These are phyloP conservation scores for Parachlorella kessleri DNA, from an alignment of 139 green algal genomes.

Conservation along the genomic window DNA sequence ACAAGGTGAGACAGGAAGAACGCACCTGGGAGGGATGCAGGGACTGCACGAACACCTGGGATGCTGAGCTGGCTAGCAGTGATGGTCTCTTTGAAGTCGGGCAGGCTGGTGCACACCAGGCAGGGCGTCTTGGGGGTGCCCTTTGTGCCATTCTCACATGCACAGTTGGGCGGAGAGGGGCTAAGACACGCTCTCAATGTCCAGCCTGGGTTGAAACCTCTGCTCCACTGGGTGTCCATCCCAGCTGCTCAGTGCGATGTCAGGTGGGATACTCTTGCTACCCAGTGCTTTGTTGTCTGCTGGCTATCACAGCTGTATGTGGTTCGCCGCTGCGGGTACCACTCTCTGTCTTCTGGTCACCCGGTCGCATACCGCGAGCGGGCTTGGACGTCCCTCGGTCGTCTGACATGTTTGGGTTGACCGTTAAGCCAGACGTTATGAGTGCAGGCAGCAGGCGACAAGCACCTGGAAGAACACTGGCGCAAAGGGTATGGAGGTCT, in stretches of 20 bases:
- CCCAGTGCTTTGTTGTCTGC: not conserved
- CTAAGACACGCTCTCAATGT: too few species aligned
- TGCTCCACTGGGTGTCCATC: too few species aligned
- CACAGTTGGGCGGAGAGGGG: not conserved
- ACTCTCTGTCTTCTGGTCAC: not conserved
- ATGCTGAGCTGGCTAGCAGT: not conserved
- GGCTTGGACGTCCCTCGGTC: not conserved
- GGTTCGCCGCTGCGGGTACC: not conserved
- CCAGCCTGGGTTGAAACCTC: too few species aligned
- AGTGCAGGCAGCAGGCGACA: too few species aligned
- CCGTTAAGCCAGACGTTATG: too few species aligned
- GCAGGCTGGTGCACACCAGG: not conserved
- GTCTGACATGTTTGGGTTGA: too few species aligned
- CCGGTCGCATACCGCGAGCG: not conserved
- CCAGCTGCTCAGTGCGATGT: too few species aligned
- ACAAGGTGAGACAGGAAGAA: not conserved
- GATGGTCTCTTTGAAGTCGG: not conserved
- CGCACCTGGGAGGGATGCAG: too few species aligned
- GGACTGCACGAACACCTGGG: not conserved
- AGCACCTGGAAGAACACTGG: constrained; percentile 2
- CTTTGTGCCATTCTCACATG: not conserved
- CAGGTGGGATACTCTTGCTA: not conserved
- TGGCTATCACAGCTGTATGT: not conserved
- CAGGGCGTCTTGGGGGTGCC: not conserved
- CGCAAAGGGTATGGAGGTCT: not conserved